Evolutionary conservation across 2,329 filamentous ascomycete species (phyloP), one percentile per base, ranked within the genome.

Genomic region (Magnaporthiopsis rhizophila): DNA sequence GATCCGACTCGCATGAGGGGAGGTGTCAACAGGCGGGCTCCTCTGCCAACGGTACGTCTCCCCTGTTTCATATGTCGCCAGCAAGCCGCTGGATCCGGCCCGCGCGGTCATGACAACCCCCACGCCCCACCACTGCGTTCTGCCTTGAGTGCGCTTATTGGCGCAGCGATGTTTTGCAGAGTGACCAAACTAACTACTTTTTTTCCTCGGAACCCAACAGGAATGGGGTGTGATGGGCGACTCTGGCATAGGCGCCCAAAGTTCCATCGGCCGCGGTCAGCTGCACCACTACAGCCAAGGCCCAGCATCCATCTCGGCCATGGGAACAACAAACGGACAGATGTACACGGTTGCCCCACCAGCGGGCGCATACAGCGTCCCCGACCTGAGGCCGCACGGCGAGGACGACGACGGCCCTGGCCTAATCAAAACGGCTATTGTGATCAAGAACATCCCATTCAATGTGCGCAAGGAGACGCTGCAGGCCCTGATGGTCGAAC

Each of bases 361-460:
- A 32, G 56, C 62, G 24, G 61, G 72, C 74, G 56, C 74, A 73
- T 79, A 65, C 72, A 79, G 75, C 68, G 68, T 69, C 59, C 73
- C 73, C 34, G 73, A 74, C 59, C 74, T 78, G 71, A 71, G 73
- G 65, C 72, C 72, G 72, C 76, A 79, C 72, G 65, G 78, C 68
- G 69, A 77, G 72, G 66, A 80, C 71, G 72, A 77, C 67, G 76
- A 77, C 65, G 83, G 87, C 65, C 94, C 97, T 69, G 94, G 98
- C 78, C 86, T 99, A 66, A 99, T 99, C 66, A 94, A 94, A 3
- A 99, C 95, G 3, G 95, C 95, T 64, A 98, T 99, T 71, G 95
- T 99, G 65, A 98, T 99, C 78, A 99, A 99, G 81, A 99, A 99
- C 74, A 99, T 99, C 53, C 95, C 96, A 0, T 99, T 99, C 75